Conservation (phyloP, 1,284 basidiomycete species). For the Sanghuangporus sanghuang region DNA sequence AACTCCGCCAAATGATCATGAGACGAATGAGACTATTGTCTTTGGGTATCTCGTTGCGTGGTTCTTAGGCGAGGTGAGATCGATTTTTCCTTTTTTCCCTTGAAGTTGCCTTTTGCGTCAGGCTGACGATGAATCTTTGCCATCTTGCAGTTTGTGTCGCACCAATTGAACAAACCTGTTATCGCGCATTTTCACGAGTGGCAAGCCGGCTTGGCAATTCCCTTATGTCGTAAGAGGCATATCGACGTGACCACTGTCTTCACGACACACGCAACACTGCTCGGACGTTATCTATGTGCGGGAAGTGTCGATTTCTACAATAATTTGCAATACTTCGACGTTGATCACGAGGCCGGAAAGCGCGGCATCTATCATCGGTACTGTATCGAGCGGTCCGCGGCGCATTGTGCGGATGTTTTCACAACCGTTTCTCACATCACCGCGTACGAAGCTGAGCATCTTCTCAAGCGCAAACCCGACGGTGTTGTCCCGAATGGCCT, state of each 20-base stretch:
- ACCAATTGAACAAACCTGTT: conserved; percentile 79
- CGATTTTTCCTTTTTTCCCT: conserved; percentile 10
- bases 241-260: conserved; percentile 98
- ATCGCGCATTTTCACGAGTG: conserved; percentile 99
- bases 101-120: background rate
- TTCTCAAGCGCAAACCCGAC: conserved; percentile 96
- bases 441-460: conserved; percentile 93
- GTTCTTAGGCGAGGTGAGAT: conserved; percentile 92
- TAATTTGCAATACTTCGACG: conserved; percentile 98
- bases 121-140: conserved; percentile 13
- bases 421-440: conserved; percentile 98
- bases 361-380: conserved; percentile 91
- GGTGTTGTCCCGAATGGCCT: conserved; percentile 97
- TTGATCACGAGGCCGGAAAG: conserved; percentile 98
- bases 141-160: conserved; percentile 64
- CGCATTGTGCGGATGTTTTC: conserved; percentile 97
- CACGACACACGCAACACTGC: conserved; percentile 97
- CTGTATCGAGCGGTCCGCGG: conserved; percentile 92
- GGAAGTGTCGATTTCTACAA: conserved; percentile 99
- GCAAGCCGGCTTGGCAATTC: conserved; percentile 97
- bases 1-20: conserved; percentile 90
- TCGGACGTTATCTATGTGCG: conserved; percentile 96
- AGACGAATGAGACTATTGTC: conserved; percentile 98
- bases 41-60: conserved; percentile 99
- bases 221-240: conserved; percentile 92